Base-by-base conservation (phyloP, 495 filamentous ascomycete species). In the Diplogelasinospora grovesii region DNA sequence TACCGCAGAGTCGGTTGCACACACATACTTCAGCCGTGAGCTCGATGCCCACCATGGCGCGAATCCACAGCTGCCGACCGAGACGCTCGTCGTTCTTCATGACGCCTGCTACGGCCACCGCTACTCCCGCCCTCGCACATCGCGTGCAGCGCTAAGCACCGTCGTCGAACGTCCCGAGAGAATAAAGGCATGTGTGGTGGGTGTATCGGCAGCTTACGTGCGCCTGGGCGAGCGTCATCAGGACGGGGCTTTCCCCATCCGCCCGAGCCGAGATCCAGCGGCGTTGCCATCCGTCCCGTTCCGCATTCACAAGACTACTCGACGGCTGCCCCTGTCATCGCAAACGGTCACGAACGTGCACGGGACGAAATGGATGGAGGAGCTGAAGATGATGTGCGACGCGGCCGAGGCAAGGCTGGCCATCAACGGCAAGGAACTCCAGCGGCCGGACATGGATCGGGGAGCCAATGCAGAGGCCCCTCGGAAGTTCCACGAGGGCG, bases 161-260 rank as follows among this genome's bases (percentile, higher is more conserved):
- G 90, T 97, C 33, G 87, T 96, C 10, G 92, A 98, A 61, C 71
- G 90, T 24, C 92, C 92, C 21, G 92, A 98, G 65, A 77, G 92
- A 24, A 80, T 98, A 33, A 86, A 84, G 46, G 93, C 93, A 4
- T 79, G 79, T 46, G 77, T 87, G 0, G 51, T 92, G 26, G 92
- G 92, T 5, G 64, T 96, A 4, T 79, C 86, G 10, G 73, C 80
- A n/a, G 92, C 92, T 3, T 96, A 95, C 60, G 82, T 95, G 15
- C 76, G 83, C 22, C 72, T 96, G 14, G 90, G 90, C 3, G 82
- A 78, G 43, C 69, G 85, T n/a, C 79, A 97, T 67, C 70, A 75
- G 5, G 84, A 80, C 16, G 85, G 79, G n/a, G 63, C 56, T 26
- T 74, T 80, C 53, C 68, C 85, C 9, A 78, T 83, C 20, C 71